Base-by-base conservation (phyloP, 495 filamentous ascomycete genomes). In the Echria macrotheca region DNA sequence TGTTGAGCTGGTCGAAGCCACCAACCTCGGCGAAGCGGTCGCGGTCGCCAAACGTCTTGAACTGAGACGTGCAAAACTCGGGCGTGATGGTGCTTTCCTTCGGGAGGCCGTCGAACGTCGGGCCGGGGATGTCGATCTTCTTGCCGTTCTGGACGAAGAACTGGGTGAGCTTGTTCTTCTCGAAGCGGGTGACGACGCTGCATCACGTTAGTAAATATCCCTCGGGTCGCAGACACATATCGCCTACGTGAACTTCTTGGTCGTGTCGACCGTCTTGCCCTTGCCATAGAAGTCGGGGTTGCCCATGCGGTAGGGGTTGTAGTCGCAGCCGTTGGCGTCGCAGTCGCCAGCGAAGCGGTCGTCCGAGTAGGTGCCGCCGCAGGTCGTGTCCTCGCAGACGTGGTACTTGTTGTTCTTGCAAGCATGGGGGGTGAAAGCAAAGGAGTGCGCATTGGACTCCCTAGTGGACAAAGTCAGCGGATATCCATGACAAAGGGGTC, bases 311-410 rank as follows among this genome's bases (percentile, higher is more conserved):
- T 81, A 88, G 5, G 82, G 75, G 78, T 90, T 90, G 76, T 83
- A 87, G 57, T 88, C 85, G 66, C 86, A 90, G 43, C 73, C 73
- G 65, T 76, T 83, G 53, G 86, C 80, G 56, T 91, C 87, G 59
- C 86, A 90, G 48, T 78, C 73, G 41, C 77, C 81, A 43, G 67
- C 67, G 59, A 73, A 78, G 56, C 75, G 66, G 60, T 71, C 65
- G 11, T 67, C 65, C 6, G 70, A 74, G 65, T 78, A 78, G 8
- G 73, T 77, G 24, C 75, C 75, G 46, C 75, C 75, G 58, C 75
- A 78, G 17, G 11, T 48, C 50, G 58, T 52, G 1, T 45, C 68
- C 25, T 71, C 69, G 68, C 85, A 88, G 58, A 78, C 70, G 59
- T 70, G 68, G 66, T 85, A 79, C 26, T 66, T 69, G 51, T 78